Percentiles rank a stretch among this genome's conserved stretches.
Evolutionary conservation across 768 basidiomycete genomes (phyloP).

Genomic region (Lactarius deliciosus): DNA sequence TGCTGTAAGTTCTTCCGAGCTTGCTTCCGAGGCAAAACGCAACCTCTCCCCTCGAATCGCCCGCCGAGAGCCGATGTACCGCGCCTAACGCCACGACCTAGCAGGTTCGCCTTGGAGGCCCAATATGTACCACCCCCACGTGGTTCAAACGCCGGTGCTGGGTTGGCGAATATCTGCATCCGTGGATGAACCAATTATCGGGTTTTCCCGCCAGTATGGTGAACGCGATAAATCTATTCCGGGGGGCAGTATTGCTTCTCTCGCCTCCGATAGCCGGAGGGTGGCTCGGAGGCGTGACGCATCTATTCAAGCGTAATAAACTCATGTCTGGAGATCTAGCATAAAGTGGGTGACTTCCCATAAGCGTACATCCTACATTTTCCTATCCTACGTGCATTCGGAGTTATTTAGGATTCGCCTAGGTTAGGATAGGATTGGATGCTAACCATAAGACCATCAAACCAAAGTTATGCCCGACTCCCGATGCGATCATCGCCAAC

Average conservation of each 20-base stretch:
- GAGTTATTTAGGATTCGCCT: too few species aligned
- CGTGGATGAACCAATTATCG: constrained; percentile 41
- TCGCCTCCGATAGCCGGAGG: background rate
- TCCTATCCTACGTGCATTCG: too few species aligned
- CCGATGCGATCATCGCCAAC: too few species aligned
- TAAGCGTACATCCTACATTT: too few species aligned
- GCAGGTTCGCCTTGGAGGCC: constrained; percentile 40
- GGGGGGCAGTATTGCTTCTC: constrained; percentile 31
- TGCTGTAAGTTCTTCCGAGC: constrained; percentile 40
- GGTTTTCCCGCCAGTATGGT: constrained; percentile 42
- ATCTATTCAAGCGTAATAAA: background rate
- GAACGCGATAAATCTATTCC: constrained; percentile 46
- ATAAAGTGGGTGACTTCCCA: too few species aligned
- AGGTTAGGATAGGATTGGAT: too few species aligned
- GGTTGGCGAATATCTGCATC: constrained; percentile 60
- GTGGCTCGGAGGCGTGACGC: background rate
- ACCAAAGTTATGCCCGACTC: too few species aligned
- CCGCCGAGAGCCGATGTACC: constrained; percentile 30
- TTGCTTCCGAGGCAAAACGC: background rate
- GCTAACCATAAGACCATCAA: too few species aligned
- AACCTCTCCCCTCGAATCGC: background rate
- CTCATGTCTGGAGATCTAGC: background rate
- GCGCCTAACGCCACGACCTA: constrained; percentile 44
- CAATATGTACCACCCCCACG: constrained; percentile 44
- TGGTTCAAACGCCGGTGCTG: constrained; percentile 66